Conservation (phyloP, 2,329 filamentous ascomycete species). For the Colletotrichum aenigma region DNA sequence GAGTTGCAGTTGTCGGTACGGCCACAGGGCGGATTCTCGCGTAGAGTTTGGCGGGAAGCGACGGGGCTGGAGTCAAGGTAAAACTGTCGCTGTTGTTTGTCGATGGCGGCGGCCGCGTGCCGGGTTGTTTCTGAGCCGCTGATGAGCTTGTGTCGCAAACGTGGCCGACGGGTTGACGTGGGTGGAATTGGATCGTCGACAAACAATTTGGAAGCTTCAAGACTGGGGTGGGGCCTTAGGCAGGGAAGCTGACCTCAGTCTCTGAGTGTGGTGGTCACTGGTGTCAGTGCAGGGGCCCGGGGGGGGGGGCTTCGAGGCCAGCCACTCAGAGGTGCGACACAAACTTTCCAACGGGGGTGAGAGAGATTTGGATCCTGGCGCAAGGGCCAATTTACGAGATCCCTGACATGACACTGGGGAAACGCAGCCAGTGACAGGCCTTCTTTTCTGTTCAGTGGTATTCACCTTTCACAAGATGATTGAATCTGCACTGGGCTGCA, state of each 20-base stretch:
- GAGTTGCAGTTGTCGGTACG: background rate
- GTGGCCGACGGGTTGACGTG: background rate
- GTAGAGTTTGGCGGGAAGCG: background rate
- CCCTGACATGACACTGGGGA: background rate
- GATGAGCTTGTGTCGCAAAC: background rate
- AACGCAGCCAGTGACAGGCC: background rate
- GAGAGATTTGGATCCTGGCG: background rate
- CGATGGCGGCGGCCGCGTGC: background rate
- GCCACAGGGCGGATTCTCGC: background rate
- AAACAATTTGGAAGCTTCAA: background rate
- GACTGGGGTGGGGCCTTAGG: background rate
- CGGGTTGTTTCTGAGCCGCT: background rate
- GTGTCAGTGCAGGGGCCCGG: background rate
- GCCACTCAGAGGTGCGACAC: background rate
- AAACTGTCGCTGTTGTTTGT: background rate
- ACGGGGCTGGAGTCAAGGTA: background rate
- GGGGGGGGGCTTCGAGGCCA: background rate
- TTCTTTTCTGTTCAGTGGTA: background rate
- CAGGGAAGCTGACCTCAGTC: background rate
- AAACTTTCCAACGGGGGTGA: background rate
- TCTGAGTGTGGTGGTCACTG: background rate
- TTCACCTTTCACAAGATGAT: background rate
- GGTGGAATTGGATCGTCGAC: background rate
- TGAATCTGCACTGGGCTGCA: background rate
- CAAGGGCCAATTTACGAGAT: background rate